A percentile compares a stretch with the other conserved stretches of the same genome.
Evolutionary conservation across 257 asterid species (phyloP).

Genomic region (Gynochthodes officinalis): DNA sequence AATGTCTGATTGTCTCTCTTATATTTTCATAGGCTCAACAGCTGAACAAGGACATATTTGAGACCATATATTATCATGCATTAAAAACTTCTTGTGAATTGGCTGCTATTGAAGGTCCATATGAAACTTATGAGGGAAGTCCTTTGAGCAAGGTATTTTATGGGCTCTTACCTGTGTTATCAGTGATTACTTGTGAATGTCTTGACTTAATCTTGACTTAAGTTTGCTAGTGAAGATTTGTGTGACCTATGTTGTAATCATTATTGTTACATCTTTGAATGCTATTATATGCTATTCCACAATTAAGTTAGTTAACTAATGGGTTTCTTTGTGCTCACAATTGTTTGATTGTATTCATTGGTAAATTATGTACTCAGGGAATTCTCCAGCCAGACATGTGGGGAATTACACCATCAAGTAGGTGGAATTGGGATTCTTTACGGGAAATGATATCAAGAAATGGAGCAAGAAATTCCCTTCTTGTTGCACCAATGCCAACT

Average conservation of each 20-base stretch:
- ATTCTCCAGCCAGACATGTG: conserved; percentile 96
- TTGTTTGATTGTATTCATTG: not conserved
- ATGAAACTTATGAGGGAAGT: conserved; percentile 78
- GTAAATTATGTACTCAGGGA: conserved; percentile 49
- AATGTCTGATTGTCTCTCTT: not conserved
- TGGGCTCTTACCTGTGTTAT: not conserved
- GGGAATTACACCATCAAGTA: conserved; percentile 73
- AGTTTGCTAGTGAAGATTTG: not conserved
- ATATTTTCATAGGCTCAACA: conserved; percentile 73
- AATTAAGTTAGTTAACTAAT: not conserved
- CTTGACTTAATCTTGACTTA: too few relatives aligned
- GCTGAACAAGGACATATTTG: conserved; percentile 89
- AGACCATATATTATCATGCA: conserved; percentile 93
- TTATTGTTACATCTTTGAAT: not conserved
- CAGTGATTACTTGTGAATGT: not conserved
- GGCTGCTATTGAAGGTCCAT: conserved; percentile 72
- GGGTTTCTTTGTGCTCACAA: not conserved
- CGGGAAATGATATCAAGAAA: conserved; percentile 52
- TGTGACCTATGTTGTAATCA: not conserved
- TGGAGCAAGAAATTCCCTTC: conserved; percentile 91
- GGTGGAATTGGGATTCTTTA: conserved; percentile 91
- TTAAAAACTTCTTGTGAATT: conserved; percentile 81
- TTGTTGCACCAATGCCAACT: conserved; percentile 97
- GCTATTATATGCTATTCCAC: not conserved
- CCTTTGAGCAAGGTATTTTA: conserved; percentile 85